These are phyloP conservation scores for Lanmaoa rubissima DNA, from an alignment of 768 basidiomycete genomes.

Conservation along the genomic window DNA sequence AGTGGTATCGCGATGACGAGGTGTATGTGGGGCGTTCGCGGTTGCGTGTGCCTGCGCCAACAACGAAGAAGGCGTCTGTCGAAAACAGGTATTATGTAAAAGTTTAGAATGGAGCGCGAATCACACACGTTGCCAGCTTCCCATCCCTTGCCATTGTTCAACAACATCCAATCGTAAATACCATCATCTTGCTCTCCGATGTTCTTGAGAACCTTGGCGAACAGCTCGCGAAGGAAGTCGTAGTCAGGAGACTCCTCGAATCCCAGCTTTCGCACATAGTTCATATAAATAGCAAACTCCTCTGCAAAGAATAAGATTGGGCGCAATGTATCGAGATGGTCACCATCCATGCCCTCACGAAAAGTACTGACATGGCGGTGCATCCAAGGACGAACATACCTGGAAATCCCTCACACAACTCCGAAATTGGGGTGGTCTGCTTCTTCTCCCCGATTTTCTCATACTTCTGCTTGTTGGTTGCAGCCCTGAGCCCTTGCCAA, in stretches of 20 bases:
- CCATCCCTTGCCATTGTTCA: conserved; percentile 95
- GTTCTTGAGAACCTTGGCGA: conserved; percentile 87
- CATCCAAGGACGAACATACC: conserved; percentile 45
- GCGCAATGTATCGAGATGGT: neutral
- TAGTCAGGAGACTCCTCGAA: conserved; percentile 98
- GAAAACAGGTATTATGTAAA: conserved; percentile 6
- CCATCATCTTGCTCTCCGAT: conserved; percentile 88
- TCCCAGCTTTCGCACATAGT: conserved; percentile 97
- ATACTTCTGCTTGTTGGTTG: conserved; percentile 99
- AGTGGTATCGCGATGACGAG: conserved; percentile 54
- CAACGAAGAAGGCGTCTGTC: conserved; percentile 42
- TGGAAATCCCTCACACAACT: conserved; percentile 96
- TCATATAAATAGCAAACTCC: conserved; percentile 98
- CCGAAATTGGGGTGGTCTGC: conserved; percentile 87
- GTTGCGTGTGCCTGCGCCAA: conserved; percentile 55
- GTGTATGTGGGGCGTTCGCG: conserved; percentile 52
- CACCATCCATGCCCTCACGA: neutral
- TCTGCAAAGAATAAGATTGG: conserved; percentile 39
- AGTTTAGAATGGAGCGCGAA: neutral
- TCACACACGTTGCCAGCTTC: conserved; percentile 77
- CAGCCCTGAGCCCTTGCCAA: conserved; percentile 97
- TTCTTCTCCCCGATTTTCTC: conserved; percentile 99
- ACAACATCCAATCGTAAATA: conserved; percentile 93
- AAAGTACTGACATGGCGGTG: neutral
- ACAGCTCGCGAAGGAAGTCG: conserved; percentile 94